Base-by-base conservation (phyloP, 1,284 basidiomycete genomes). In the Earliella scabrosa region DNA sequence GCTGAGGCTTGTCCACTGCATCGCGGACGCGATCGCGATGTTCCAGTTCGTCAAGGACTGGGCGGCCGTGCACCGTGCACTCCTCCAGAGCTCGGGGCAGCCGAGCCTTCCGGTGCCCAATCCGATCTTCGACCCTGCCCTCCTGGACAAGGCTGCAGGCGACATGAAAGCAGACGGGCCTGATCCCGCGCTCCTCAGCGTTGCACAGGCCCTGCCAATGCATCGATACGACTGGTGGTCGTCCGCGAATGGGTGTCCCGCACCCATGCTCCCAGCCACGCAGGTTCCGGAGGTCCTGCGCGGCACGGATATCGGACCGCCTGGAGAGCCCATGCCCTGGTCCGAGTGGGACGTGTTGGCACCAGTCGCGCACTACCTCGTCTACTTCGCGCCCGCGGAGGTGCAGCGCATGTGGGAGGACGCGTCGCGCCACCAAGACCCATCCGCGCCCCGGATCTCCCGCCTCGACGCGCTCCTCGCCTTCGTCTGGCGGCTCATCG, bases 401-500 rank as follows among this genome's bases (percentile, higher is more conserved):
- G 58, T 79, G 2, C 55, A 71, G 5, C 54, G 61, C 16, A 76
- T 80, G 45, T 74, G 72, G 62, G 44, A 66, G 24, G 68, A 61
- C 2, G 62, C 66, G 20, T 50, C 57, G 6, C 45, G 55, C 11
- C 20, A 34, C 16, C 31, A 35, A 21, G 35, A 21, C 27, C 13
- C 31, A n/a, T 49, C 52, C 9, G 48, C 57, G 2, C 9, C 31
- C 13, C 59, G 54, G 21, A 58, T 72, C 58, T 77, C 73, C 54
- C 71, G 71, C 49, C 69, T 78, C 14, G 78, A 80, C 63, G 73
- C 77, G 2, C 68, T 81, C 24, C 70, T 75, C 9, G 74, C 75
- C 1, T 76, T 77, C 62, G 50, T 80, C n/a, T 80, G 77, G 77
- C 56, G 63, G 2, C 60, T 71, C 27, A 65, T 78, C 45, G 67